These are phyloP conservation scores for Cephalotrichum gorgonifer DNA, from an alignment of 2,329 filamentous ascomycete species.

Conservation along the genomic window DNA sequence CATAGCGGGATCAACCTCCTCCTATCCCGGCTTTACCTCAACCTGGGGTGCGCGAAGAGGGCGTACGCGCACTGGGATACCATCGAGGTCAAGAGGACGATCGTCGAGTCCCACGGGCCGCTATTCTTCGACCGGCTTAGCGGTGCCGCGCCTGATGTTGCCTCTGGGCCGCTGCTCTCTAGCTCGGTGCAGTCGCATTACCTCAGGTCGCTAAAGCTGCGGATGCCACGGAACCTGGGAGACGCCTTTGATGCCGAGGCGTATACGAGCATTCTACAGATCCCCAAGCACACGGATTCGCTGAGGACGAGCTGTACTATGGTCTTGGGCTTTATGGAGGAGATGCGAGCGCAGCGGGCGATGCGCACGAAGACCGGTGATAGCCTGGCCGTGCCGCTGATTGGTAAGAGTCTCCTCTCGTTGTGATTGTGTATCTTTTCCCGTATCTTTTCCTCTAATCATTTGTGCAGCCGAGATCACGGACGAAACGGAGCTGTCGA, in stretches of 20 bases:
- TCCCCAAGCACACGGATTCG: conserved; percentile 31
- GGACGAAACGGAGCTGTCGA: conserved; percentile 26
- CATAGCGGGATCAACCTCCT: conserved; percentile 37
- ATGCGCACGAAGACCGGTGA: conserved; percentile 28
- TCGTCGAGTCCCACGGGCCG: conserved; percentile 44
- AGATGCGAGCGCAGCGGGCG: conserved; percentile 32
- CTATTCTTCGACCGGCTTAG: conserved; percentile 46
- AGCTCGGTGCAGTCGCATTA: conserved; percentile 34
- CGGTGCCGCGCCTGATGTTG: conserved; percentile 24
- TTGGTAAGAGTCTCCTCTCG: conserved; percentile 26
- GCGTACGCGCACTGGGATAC: conserved; percentile 38
- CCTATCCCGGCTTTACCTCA: conserved; percentile 39
- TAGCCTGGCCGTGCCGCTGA: conserved; percentile 32
- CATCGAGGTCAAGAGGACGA: conserved; percentile 44
- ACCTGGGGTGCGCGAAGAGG: conserved; percentile 36
- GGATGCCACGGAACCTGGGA: conserved; percentile 28
- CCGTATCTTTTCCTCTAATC: not conserved
- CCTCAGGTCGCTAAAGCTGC: conserved; percentile 31
- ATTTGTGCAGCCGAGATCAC: conserved; percentile 26
- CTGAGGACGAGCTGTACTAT: conserved; percentile 40
- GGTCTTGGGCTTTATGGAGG: conserved; percentile 41
- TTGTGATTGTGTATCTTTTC: not conserved
- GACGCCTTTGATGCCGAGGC: conserved; percentile 39
- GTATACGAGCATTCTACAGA: conserved; percentile 38
- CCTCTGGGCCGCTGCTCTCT: conserved; percentile 18